Conservation (phyloP, 768 basidiomycete genomes). For the Pulveroboletus sp. region DNA sequence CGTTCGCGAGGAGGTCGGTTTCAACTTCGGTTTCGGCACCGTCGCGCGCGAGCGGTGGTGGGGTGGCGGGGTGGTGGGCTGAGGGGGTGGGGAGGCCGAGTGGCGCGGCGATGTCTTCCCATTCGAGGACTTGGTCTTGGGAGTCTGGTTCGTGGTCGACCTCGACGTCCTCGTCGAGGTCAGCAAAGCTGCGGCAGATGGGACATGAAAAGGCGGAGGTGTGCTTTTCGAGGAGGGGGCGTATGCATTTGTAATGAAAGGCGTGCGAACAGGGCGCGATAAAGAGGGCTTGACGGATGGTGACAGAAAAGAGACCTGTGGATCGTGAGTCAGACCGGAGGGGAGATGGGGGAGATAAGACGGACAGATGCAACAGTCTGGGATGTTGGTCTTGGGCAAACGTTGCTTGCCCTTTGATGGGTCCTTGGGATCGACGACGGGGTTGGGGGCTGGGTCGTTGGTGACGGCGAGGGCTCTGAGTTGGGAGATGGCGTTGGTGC, state of each 20-base stretch:
- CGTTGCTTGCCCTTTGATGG: slow-evolving; percentile 22
- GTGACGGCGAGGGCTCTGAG: slow-evolving; percentile 63
- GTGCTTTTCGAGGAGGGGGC: slow-evolving; percentile 84
- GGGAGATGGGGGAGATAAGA: slow-evolving; percentile 3
- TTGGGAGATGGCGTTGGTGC: slow-evolving; percentile 75
- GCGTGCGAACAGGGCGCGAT: slow-evolving; percentile 97
- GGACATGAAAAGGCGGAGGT: slow-evolving; percentile 94
- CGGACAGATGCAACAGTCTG: slow-evolving; percentile 94
- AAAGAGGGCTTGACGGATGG: slow-evolving; percentile 93
- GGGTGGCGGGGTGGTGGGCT: slow-evolving; percentile 18
- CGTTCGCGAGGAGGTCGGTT: slow-evolving; percentile 17
- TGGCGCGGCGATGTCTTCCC: slow-evolving; percentile 17
- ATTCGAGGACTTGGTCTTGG: slow-evolving; percentile 28
- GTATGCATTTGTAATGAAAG: slow-evolving; percentile 95
- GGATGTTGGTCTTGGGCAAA: slow-evolving; percentile 43
- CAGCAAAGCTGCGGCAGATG: slow-evolving; percentile 89
- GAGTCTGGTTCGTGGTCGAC: slow-evolving; percentile 41
- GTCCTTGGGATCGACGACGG: slow-evolving; percentile 11
- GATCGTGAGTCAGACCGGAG: not conserved
- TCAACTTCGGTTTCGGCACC: slow-evolving; percentile 35
- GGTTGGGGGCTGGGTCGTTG: slow-evolving; percentile 21
- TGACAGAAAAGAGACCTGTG: slow-evolving; percentile 73
- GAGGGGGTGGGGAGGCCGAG: slow-evolving; percentile 1
- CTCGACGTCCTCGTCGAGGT: slow-evolving; percentile 95
- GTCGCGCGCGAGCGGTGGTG: slow-evolving; percentile 23